phyloP scores from a whole-genome alignment of 192 early-diverging fungal genomes.

The Radiomyces spectabilis region DNA sequence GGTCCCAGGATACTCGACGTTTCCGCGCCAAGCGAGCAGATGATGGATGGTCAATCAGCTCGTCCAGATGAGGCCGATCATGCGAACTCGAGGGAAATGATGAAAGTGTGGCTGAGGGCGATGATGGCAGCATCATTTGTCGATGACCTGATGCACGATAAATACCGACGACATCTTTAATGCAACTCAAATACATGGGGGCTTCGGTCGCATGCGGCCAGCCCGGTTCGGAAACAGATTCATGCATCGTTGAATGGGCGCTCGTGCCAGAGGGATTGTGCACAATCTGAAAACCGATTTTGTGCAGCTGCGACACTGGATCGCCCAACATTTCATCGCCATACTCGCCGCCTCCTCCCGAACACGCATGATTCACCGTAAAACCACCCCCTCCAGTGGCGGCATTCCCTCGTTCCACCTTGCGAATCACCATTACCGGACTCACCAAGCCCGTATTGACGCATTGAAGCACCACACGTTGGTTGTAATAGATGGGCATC shows the following conservation, averaged over 20 bases:
- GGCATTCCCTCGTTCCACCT: slow-evolving; percentile 73
- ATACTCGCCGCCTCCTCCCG: slow-evolving; percentile 29
- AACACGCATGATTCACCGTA: slow-evolving; percentile 1
- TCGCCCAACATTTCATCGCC: slow-evolving; percentile 60
- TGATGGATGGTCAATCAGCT: not conserved
- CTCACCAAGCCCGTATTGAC: slow-evolving; percentile 76
- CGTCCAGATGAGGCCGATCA: not conserved
- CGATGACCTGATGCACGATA: slow-evolving; percentile 42
- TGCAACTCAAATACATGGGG: slow-evolving; percentile 55
- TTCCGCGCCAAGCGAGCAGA: not conserved
- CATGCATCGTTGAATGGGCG: not conserved
- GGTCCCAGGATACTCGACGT: not conserved
- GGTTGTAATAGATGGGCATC: slow-evolving; percentile 81
- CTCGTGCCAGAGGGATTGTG: slow-evolving; percentile 26
- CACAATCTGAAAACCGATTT: slow-evolving; percentile 79
- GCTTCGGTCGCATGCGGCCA: slow-evolving; percentile 12
- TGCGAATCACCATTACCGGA: slow-evolving; percentile 74
- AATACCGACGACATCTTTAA: slow-evolving; percentile 66
- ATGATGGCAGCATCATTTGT: slow-evolving; percentile 7
- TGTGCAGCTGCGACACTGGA: slow-evolving; percentile 85
- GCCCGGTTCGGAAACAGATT: not conserved
- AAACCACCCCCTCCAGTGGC: slow-evolving; percentile 55
- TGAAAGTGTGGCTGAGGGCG: not conserved
- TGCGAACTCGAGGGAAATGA: not conserved
- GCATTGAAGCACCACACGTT: slow-evolving; percentile 81